These are phyloP conservation scores for Boletellus emodensis DNA, from an alignment of 768 basidiomycete species.

Conservation along the genomic window DNA sequence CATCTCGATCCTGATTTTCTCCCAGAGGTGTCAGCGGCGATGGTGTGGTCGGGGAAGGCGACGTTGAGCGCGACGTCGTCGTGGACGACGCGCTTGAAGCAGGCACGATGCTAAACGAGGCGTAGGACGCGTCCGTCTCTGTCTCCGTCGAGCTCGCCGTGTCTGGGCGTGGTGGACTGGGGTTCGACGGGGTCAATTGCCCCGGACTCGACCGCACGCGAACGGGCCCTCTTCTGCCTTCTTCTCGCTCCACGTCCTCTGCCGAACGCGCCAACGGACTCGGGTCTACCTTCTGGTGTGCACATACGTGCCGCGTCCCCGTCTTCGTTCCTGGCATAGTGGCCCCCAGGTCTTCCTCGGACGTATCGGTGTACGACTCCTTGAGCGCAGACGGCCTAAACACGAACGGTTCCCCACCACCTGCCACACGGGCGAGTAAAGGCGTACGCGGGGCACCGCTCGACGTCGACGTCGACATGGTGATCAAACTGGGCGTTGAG, in stretches of 20 bases:
- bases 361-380: conserved; percentile 15
- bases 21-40: not conserved
- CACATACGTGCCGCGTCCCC: not conserved
- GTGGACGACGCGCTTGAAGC: conserved; percentile 11
- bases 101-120: conserved; percentile 19
- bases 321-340: not conserved
- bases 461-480: conserved; percentile 19
- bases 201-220: not conserved
- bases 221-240: conserved; percentile 2
- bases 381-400: conserved; percentile 21
- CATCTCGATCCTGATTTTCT: conserved; percentile 1
- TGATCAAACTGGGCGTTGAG: conserved; percentile 24
- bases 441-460: conserved; percentile 10
- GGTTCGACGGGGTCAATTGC: not conserved
- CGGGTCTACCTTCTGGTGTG: conserved; percentile 3
- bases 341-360: conserved; percentile 17
- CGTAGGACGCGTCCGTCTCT: conserved; percentile 19
- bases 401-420: conserved; percentile 8
- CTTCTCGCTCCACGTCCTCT: not conserved
- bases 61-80: conserved; percentile 15
- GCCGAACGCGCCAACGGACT: conserved; percentile 5
- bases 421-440: not conserved
- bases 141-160: conserved; percentile 20
- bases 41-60: conserved; percentile 4
- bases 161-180: conserved; percentile 13